phyloP scores from a whole-genome alignment of 2,329 filamentous ascomycete species.

The Alternaria sp. region DNA sequence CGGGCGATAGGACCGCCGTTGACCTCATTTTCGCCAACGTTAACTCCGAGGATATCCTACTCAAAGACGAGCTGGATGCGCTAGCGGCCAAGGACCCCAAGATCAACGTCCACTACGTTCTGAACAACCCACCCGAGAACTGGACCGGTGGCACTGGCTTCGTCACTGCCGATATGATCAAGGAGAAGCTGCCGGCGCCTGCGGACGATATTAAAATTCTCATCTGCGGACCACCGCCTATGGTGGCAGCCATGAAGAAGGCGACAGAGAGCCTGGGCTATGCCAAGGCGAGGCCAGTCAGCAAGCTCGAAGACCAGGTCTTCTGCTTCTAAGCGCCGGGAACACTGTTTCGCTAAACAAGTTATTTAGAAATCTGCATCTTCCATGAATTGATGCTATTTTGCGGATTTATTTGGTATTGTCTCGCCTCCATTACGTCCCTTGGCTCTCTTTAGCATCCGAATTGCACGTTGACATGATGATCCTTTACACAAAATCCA shows the following conservation, averaged over 20 bases:
- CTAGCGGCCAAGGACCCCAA: slow-evolving; percentile 78
- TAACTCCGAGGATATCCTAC: slow-evolving; percentile 87
- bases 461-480: neutral
- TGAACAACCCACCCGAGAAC: slow-evolving; percentile 91
- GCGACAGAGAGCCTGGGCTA: slow-evolving; percentile 86
- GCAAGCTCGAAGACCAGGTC: slow-evolving; percentile 97
- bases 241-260: slow-evolving; percentile 98
- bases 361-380: neutral
- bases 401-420: neutral
- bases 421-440: neutral
- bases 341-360: neutral
- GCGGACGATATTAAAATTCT: slow-evolving; percentile 91
- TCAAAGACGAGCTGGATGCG: slow-evolving; percentile 88
- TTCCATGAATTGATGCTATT: neutral
- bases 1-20: slow-evolving; percentile 85
- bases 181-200: slow-evolving; percentile 81
- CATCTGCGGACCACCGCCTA: slow-evolving; percentile 93
- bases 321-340: slow-evolving; percentile 78
- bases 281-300: slow-evolving; percentile 90
- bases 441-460: neutral
- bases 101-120: slow-evolving; percentile 91
- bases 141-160: slow-evolving; percentile 96
- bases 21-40: slow-evolving; percentile 96
- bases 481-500: neutral
- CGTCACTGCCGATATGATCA: slow-evolving; percentile 95